Evolutionary conservation across 2,329 filamentous ascomycete genomes (phyloP).

Genomic region (Rhinocladiella similis): DNA sequence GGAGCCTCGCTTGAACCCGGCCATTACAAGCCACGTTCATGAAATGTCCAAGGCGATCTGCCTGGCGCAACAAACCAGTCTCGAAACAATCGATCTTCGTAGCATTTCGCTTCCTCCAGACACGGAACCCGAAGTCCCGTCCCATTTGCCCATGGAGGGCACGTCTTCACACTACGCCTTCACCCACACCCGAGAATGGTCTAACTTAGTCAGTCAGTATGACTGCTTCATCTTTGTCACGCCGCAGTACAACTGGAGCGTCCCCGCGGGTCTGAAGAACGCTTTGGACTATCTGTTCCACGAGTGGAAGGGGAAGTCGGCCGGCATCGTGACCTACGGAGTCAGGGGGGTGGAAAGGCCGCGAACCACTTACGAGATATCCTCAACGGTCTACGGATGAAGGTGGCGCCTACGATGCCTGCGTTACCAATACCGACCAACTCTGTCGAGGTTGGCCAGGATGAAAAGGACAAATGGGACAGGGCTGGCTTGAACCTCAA

Average conservation of each 20-base stretch:
- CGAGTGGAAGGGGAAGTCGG: conserved; percentile 58
- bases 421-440: too few species aligned
- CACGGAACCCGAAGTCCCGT: conserved; percentile 38
- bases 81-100: conserved; percentile 35
- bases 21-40: conserved; percentile 35
- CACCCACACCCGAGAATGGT: conserved; percentile 40
- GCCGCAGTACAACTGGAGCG: conserved; percentile 55
- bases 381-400: too few species aligned
- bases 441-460: too few species aligned
- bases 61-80: conserved; percentile 3
- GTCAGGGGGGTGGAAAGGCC: conserved; percentile 40
- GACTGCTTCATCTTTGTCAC: conserved; percentile 44
- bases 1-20: conserved; percentile 25
- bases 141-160: conserved; percentile 29
- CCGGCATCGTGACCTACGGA: conserved; percentile 56
- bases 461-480: too few species aligned
- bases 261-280: conserved; percentile 59
- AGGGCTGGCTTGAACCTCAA: too few species aligned
- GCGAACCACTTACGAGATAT: conserved; percentile 2
- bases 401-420: too few species aligned
- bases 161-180: conserved; percentile 35
- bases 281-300: conserved; percentile 62
- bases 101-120: conserved; percentile 39
- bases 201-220: conserved; percentile 33
- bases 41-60: conserved; percentile 19